Evolutionary conservation across 257 asterid species (phyloP).

Genomic region (Forsythia viridissima): DNA sequence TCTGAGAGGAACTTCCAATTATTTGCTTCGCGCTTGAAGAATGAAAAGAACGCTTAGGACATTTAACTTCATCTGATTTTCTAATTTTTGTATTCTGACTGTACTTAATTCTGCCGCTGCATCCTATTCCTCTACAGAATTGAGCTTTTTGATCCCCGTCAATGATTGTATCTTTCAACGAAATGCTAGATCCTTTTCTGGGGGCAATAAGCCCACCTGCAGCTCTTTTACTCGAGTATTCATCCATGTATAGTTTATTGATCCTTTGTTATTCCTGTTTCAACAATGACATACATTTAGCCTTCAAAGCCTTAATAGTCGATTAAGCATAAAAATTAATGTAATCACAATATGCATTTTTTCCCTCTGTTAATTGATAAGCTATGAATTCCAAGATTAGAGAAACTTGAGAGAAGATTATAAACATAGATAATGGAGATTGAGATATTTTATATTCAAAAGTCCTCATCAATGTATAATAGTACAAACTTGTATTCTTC

Average conservation of each 20-base stretch:
- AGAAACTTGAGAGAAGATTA: too few relatives aligned
- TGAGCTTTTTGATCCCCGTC: conserved; percentile 47
- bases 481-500: too few relatives aligned
- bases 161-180: conserved; percentile 30
- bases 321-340: too few relatives aligned
- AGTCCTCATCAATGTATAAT: too few relatives aligned
- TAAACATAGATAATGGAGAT: too few relatives aligned
- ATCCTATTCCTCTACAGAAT: conserved; percentile 75
- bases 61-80: conserved; percentile 45
- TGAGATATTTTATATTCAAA: too few relatives aligned
- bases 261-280: too few relatives aligned
- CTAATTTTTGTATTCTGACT: conserved; percentile 36
- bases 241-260: conserved; percentile 38
- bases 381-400: too few relatives aligned
- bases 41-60: conserved; percentile 33
- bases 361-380: too few relatives aligned
- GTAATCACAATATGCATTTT: too few relatives aligned
- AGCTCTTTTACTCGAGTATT: conserved; percentile 44
- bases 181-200: conserved; percentile 34
- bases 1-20: conserved; percentile 38
- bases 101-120: conserved; percentile 68
- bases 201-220: conserved; percentile 23
- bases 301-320: too few relatives aligned
- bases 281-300: too few relatives aligned
- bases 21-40: conserved; percentile 49